Evolutionary conservation across 495 filamentous ascomycete genomes (phyloP).

Genomic region (Xylaria venustula): DNA sequence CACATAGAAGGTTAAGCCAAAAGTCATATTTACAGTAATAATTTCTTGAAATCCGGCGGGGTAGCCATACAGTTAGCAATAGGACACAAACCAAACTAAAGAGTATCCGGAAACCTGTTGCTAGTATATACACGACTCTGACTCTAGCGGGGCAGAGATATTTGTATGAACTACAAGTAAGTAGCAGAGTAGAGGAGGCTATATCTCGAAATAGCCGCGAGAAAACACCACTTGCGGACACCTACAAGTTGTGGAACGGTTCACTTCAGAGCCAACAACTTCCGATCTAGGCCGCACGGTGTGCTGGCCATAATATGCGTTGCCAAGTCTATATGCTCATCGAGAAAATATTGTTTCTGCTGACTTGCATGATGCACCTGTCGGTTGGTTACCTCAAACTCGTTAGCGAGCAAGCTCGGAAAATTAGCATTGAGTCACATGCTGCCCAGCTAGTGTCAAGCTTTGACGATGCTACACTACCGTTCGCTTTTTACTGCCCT

Average conservation of each 20-base stretch:
- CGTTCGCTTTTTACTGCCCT: neutral
- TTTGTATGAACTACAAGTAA: no score
- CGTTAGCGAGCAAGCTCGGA: neutral
- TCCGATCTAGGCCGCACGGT: neutral
- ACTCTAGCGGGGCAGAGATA: no score
- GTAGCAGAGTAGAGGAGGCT: neutral
- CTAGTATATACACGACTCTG: neutral
- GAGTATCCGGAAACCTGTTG: neutral
- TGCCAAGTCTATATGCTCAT: neutral
- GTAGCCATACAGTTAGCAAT: no score
- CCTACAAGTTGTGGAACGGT: no score
- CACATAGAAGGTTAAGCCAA: no score
- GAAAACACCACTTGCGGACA: neutral
- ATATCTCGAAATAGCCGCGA: neutral
- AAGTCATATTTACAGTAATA: no score
- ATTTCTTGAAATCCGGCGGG: no score
- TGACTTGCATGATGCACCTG: conserved; percentile 2
- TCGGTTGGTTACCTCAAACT: neutral
- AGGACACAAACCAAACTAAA: neutral
- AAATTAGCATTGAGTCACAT: neutral
- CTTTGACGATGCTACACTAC: neutral
- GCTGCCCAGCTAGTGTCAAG: neutral
- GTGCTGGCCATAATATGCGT: neutral
- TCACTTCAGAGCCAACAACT: neutral
- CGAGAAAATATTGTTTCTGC: neutral